Evolutionary conservation across 169 alveolate species (phyloP).

Genomic region (Plasmodium malariae): DNA sequence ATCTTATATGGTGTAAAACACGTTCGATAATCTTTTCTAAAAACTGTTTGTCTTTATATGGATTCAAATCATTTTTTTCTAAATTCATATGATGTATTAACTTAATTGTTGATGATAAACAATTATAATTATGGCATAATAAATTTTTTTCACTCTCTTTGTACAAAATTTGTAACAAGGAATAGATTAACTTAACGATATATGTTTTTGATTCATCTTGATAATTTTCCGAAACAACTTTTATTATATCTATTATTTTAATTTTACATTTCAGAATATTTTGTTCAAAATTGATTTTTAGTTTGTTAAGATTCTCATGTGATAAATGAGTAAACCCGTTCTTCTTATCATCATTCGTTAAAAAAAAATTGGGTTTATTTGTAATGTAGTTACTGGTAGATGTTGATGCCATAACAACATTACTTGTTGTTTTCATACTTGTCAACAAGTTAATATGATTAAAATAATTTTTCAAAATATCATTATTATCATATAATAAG

Average conservation of each 20-base stretch:
- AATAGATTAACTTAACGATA: slow-evolving; percentile 17
- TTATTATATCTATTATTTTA: slow-evolving; percentile 24
- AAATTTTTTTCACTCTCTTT: slow-evolving; percentile 20
- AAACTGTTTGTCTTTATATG: slow-evolving; percentile 43
- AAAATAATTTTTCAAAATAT: background rate
- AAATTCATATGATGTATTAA: slow-evolving; percentile 62
- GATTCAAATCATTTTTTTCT: slow-evolving; percentile 30
- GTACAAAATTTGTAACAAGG: slow-evolving; percentile 33
- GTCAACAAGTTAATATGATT: background rate
- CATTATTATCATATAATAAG: slow-evolving; percentile 24
- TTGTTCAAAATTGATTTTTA: background rate
- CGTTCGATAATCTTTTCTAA: slow-evolving; percentile 44
- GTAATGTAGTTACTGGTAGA: background rate
- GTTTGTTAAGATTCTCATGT: background rate
- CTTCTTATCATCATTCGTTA: background rate
- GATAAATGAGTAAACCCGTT: background rate
- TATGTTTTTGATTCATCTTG: slow-evolving; percentile 66
- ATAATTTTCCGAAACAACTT: slow-evolving; percentile 36
- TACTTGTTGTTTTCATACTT: background rate
- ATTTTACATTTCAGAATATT: slow-evolving; percentile 56
- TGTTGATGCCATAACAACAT: background rate
- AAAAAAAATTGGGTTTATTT: background rate
- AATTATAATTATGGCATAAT: slow-evolving; percentile 58
- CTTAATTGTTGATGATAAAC: slow-evolving; percentile 52
- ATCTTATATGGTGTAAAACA: slow-evolving; percentile 39